These are phyloP conservation scores for Dillenia turbinata DNA, from an alignment of 164 flowering plant species.

Conservation along the genomic window DNA sequence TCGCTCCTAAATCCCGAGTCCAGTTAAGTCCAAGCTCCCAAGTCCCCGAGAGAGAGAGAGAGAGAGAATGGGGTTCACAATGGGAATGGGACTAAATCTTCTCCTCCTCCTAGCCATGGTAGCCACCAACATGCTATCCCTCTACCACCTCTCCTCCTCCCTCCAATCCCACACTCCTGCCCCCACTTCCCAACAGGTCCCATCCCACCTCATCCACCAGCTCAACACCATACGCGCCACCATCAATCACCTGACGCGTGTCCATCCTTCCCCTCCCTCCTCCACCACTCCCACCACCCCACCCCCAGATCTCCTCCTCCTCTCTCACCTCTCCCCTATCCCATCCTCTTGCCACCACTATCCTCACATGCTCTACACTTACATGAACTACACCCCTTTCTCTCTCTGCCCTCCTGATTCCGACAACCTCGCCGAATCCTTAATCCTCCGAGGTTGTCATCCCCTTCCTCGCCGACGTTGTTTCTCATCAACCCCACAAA, in stretches of 20 bases:
- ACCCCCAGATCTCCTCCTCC: slow-evolving; percentile 75
- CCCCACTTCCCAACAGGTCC: slow-evolving; percentile 42
- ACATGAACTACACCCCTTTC: slow-evolving; percentile 80
- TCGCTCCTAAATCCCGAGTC: too few species aligned
- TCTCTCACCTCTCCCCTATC: slow-evolving; percentile 65
- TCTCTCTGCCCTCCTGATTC: slow-evolving; percentile 58
- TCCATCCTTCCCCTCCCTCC: slow-evolving; percentile 26
- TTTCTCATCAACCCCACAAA: slow-evolving; percentile 52
- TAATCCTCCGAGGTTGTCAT: slow-evolving; percentile 86
- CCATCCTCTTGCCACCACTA: slow-evolving; percentile 77
- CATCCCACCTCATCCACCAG: slow-evolving; percentile 79
- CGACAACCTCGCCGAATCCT: slow-evolving; percentile 50
- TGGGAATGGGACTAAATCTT: slow-evolving; percentile 75
- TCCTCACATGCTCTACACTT: slow-evolving; percentile 74
- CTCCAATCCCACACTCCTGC: slow-evolving; percentile 33
- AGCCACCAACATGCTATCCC: slow-evolving; percentile 92
- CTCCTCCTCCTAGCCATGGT: slow-evolving; percentile 88
- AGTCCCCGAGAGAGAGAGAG: background rate
- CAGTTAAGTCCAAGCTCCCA: too few species aligned
- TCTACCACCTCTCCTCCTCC: slow-evolving; percentile 87
- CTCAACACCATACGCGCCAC: slow-evolving; percentile 88
- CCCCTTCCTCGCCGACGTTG: slow-evolving; percentile 95
- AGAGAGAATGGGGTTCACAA: slow-evolving; percentile 31
- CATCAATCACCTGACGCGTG: slow-evolving; percentile 70
- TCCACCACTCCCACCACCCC: slow-evolving; percentile 13